Conservation (phyloP, 2,329 filamentous ascomycete genomes). For the Orbilia ellipsospora region DNA sequence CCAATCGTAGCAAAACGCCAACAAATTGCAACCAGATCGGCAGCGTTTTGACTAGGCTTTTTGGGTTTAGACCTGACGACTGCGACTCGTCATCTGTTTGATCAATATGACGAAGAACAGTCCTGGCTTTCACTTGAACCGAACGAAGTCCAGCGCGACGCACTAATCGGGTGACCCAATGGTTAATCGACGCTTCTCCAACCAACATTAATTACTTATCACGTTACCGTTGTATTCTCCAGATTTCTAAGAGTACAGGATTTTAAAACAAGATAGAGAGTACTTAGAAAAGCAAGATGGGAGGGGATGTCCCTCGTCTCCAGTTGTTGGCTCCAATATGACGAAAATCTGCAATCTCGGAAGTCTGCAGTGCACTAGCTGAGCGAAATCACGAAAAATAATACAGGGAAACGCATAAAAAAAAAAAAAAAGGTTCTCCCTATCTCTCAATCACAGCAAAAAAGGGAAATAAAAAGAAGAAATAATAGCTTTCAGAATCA, state of each 20-base stretch:
- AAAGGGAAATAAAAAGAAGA: constrained; percentile 17
- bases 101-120: not conserved
- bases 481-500: constrained; percentile 24
- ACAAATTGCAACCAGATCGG: too few species aligned
- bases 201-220: too few species aligned
- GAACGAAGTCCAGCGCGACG: too few species aligned
- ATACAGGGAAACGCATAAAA: not conserved
- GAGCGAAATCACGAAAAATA: constrained; percentile 24
- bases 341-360: constrained; percentile 23
- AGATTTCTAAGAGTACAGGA: too few species aligned
- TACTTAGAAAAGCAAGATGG: too few species aligned
- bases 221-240: too few species aligned
- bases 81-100: constrained; percentile 9
- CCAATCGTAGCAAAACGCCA: too few species aligned
- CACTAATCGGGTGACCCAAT: too few species aligned
- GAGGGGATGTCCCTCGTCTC: not conserved
- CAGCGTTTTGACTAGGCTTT: too few species aligned
- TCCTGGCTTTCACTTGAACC: too few species aligned
- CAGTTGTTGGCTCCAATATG: not conserved
- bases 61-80: constrained; percentile 10
- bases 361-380: constrained; percentile 22
- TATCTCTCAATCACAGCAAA: not conserved
- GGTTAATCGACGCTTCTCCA: too few species aligned
- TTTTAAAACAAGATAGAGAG: too few species aligned
- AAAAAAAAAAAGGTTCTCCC: not conserved